Conservation (phyloP, 1,284 basidiomycete genomes). For the Phellopilus nigrolimitatus region DNA sequence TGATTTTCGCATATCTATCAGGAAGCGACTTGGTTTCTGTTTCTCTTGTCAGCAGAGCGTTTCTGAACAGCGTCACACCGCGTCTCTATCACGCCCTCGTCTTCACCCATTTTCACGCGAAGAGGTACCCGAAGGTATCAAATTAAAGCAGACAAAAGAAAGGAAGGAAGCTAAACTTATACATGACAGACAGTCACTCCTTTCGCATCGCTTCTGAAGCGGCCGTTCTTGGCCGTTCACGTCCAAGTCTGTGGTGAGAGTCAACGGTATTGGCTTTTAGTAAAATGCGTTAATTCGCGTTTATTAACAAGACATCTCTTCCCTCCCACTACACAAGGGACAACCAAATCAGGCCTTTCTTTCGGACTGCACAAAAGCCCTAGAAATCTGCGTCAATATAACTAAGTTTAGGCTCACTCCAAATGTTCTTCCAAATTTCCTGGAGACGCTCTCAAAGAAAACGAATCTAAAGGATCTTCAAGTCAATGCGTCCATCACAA, state of each 20-base stretch:
- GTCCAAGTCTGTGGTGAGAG: slow-evolving; percentile 57
- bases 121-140: slow-evolving; percentile 46
- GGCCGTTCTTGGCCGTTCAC: slow-evolving; percentile 49
- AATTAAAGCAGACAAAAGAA: neutral
- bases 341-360: slow-evolving; percentile 44
- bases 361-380: slow-evolving; percentile 42
- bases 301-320: slow-evolving; percentile 48
- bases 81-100: slow-evolving; percentile 52
- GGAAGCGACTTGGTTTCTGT: slow-evolving; percentile 53
- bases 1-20: slow-evolving; percentile 50
- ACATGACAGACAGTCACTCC: slow-evolving; percentile 50
- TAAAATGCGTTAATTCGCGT: slow-evolving; percentile 4
- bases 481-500: slow-evolving; percentile 44
- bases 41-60: slow-evolving; percentile 57
- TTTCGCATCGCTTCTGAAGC: slow-evolving; percentile 50
- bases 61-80: slow-evolving; percentile 56
- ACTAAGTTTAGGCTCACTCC: slow-evolving; percentile 50
- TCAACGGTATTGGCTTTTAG: slow-evolving; percentile 10
- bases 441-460: slow-evolving; percentile 42
- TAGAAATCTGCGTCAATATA: slow-evolving; percentile 48
- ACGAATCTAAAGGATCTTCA: slow-evolving; percentile 42
- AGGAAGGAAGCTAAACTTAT: slow-evolving; percentile 4
- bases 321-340: slow-evolving; percentile 33
- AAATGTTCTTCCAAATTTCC: slow-evolving; percentile 43
- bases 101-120: slow-evolving; percentile 50